Base-by-base conservation (phyloP, 352 stramenopile genomes). In the Pythium brachiatum region DNA sequence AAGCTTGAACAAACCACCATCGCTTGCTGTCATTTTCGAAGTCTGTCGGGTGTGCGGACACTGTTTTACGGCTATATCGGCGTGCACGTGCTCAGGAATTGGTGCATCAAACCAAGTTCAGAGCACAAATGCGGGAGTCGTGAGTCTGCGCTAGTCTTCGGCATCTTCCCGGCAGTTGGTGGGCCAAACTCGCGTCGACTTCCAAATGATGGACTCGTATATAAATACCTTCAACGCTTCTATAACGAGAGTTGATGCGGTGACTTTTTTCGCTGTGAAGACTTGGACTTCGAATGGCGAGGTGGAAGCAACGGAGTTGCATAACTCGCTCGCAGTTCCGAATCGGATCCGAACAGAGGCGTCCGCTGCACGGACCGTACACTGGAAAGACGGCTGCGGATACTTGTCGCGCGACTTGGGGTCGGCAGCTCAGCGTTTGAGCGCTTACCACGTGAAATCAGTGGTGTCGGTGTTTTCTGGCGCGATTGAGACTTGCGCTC, bases 291-390 rank as follows among this genome's bases (percentile, higher is more conserved):
- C 2, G 63, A 66, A 66, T 70, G 64, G 18, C 65, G 70, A 2
- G 75, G 63, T 23, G 70, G 66, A 3, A 66, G 65, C 44, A 79
- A 41, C n/a, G 82, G 84, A 7, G 84, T 90, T 21, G 83, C 78
- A 68, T 95, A 95, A 53, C 83, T 93, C 18, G 86, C 82, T 46
- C 83, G 74, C 44, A 95, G 73, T 51, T 93, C 81, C 3, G 72
- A 64, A 53, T 90, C 83, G 3, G 75, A 80, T 16, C 83, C 79
- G 48, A 89, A 72, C 4, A 82, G 72, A 6, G 78, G 86, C 9
- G 78, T 87, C 9, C 66, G 73, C 21, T 72, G 41, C 39, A 68
- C 57, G 7, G 80, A 88, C 15, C 79, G 70, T 32, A 79, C 46
- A 62, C 73, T 88, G 3, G 76, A 76, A 34, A 92, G 59, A 2